Conservation (phyloP, 306 rosid species). For the Castanospermum australe region DNA sequence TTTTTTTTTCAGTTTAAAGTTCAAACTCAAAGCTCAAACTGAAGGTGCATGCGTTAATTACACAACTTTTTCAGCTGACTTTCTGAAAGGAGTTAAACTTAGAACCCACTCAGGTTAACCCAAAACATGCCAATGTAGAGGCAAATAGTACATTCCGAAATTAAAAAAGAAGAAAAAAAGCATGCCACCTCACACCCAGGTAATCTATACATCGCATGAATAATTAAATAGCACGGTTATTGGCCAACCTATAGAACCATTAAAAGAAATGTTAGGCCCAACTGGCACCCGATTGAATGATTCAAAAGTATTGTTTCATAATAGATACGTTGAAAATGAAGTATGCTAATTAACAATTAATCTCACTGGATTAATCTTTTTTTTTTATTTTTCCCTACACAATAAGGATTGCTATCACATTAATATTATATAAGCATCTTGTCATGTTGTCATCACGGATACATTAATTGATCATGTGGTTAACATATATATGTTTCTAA, state of each 20-base stretch:
- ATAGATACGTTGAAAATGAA: slow-evolving; percentile 43
- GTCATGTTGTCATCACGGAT: slow-evolving; percentile 25
- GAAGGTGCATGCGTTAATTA: not conserved
- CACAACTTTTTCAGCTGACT: slow-evolving; percentile 6
- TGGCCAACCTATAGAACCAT: slow-evolving; percentile 39
- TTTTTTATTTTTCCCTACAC: slow-evolving; percentile 15
- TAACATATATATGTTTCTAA: slow-evolving; percentile 34
- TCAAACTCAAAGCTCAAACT: not conserved
- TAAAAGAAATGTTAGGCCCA: slow-evolving; percentile 49
- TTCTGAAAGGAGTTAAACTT: not conserved
- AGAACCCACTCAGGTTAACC: not conserved
- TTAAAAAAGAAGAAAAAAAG: not conserved
- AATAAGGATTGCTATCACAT: not conserved
- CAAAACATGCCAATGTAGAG: slow-evolving; percentile 1
- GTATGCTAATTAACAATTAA: slow-evolving; percentile 23
- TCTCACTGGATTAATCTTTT: not conserved
- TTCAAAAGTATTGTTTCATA: slow-evolving; percentile 29
- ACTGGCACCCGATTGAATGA: slow-evolving; percentile 47
- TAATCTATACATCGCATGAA: not conserved
- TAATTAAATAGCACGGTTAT: slow-evolving; percentile 18
- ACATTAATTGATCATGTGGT: slow-evolving; percentile 26
- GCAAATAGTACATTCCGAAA: not conserved
- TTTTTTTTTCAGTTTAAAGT: not conserved
- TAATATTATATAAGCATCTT: slow-evolving; percentile 14
- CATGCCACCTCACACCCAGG: not conserved